A percentile compares a stretch with the other conserved stretches of the same genome.
These are phyloP conservation scores for Bipolaris bicolor DNA, from an alignment of 2,329 filamentous ascomycete species.

Conservation along the genomic window DNA sequence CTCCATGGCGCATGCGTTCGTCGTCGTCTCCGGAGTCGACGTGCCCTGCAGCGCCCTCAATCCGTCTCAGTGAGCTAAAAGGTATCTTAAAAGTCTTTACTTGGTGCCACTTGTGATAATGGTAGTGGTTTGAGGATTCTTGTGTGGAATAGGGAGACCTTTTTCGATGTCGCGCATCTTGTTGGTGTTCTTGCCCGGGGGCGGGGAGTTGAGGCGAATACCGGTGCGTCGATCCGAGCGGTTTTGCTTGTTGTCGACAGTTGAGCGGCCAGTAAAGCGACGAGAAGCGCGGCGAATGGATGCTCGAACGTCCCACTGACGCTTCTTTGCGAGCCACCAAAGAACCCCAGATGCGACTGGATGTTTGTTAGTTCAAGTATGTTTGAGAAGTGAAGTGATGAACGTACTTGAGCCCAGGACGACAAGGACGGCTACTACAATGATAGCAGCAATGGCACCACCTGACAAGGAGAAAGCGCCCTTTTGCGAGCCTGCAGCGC, in stretches of 20 bases:
- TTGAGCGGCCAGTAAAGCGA: constrained; percentile 52
- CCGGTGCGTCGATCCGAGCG: constrained; percentile 45
- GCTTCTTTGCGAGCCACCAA: constrained; percentile 82
- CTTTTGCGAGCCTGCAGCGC: constrained; percentile 68
- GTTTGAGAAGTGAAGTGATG: neutral
- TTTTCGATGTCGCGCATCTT: constrained; percentile 44
- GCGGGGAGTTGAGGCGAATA: constrained; percentile 46
- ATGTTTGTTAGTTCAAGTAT: constrained; percentile 17
- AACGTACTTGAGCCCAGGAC: constrained; percentile 67
- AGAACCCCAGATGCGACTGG: constrained; percentile 69
- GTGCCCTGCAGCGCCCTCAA: neutral
- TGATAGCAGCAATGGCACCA: constrained; percentile 75
- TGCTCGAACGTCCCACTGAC: constrained; percentile 79
- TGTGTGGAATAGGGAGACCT: constrained; percentile 31
- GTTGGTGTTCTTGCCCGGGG: constrained; percentile 30
- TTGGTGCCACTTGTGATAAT: constrained; percentile 42
- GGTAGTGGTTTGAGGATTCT: constrained; percentile 38
- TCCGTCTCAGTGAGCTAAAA: neutral
- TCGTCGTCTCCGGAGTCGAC: constrained; percentile 5
- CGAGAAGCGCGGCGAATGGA: constrained; percentile 69
- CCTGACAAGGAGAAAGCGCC: constrained; percentile 69
- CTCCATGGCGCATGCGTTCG: neutral
- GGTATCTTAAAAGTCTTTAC: constrained; percentile 5
- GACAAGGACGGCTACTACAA: constrained; percentile 72
- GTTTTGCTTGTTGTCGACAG: constrained; percentile 35